Evolutionary conservation across 2,329 filamentous ascomycete genomes (phyloP), one percentile per base, ranked within the genome.

Genomic region (Beauveria medogensis): DNA sequence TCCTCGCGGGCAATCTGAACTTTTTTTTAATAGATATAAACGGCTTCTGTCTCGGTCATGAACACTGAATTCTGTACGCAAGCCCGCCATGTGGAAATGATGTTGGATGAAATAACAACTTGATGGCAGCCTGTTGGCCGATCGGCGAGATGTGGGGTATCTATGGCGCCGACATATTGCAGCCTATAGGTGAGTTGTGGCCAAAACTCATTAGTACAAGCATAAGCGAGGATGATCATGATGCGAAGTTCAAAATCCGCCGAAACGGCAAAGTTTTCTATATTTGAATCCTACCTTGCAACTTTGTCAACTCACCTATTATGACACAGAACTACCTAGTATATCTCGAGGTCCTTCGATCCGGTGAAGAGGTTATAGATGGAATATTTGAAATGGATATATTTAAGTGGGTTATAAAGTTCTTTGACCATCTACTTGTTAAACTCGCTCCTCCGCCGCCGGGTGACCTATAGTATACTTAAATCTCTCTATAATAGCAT

Each of bases 241-340:
- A 58, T 24, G 47, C 60, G 20, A 7, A n/a, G 14, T 67, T 67
- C 3, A 44, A 30, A 5, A 48, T 67, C 43, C 63, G 65, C 22
- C 63, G 63, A 34, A 66, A 67, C 18, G 59, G 66, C 24, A 67
- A 60, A 55, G 47, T 51, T 1, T 67, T 67, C 55, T 65, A 64
- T 41, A 67, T 68, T 10, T 44, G 44, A 0, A 47, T 65, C 28
- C 65, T 61, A 0, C 66, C 66, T 0, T 62, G 57, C 1, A 1
- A 62, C 0, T 65, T 67, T 59, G 8, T 37, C 20, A 64, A 67
- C 51, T 67, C 63, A 14, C 66, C 62, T 10, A 20, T 50, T 0
- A 66, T 57, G 40, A 63, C 43, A 0, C 34, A 60, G 3, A 65
- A 64, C 34, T 67, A 63, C 26, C 43, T 66, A 5, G 9, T 37